These are phyloP conservation scores for Penicillium sp. DNA, from an alignment of 2,329 filamentous ascomycete species.

Conservation along the genomic window DNA sequence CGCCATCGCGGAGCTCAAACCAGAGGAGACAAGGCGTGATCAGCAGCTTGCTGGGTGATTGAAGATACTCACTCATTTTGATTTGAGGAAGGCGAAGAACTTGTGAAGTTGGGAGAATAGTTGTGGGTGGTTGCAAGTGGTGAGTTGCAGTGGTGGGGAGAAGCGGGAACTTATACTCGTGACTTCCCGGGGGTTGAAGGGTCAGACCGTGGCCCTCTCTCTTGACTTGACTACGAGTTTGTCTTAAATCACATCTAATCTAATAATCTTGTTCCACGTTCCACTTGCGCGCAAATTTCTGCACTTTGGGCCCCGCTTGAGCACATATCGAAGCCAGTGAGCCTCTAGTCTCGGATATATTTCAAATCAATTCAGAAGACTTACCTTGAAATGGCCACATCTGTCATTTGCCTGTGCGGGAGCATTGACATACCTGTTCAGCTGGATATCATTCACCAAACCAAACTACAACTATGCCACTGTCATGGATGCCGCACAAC, in stretches of 20 bases:
- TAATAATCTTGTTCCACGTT: neutral
- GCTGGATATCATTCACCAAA: constrained; percentile 23
- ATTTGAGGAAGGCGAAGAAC: constrained; percentile 9
- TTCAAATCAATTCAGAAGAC: neutral
- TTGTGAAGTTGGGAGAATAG: constrained; percentile 3
- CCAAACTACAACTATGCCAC: constrained; percentile 50
- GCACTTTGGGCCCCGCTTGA: constrained; percentile 21
- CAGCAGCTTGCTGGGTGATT: neutral
- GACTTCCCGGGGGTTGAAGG: constrained; percentile 16
- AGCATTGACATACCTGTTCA: constrained; percentile 24
- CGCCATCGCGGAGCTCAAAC: constrained; percentile 13
- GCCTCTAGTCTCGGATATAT: neutral
- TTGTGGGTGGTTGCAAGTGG: constrained; percentile 2
- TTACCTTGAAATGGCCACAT: constrained; percentile 13
- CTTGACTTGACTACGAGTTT: neutral
- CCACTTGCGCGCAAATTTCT: constrained; percentile 27
- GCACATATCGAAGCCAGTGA: constrained; percentile 22
- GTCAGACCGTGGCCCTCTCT: neutral
- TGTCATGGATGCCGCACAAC: constrained; percentile 53
- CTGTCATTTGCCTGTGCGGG: constrained; percentile 34
- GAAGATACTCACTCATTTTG: constrained; percentile 29
- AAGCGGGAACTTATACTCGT: constrained; percentile 21
- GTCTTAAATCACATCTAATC: neutral
- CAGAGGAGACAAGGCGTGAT: neutral
- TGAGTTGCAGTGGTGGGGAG: constrained; percentile 6